Percentiles rank a stretch among this genome's conserved stretches.
Conservation (phyloP, 176 grass and related monocot species). For the Melocanna baccifera region DNA sequence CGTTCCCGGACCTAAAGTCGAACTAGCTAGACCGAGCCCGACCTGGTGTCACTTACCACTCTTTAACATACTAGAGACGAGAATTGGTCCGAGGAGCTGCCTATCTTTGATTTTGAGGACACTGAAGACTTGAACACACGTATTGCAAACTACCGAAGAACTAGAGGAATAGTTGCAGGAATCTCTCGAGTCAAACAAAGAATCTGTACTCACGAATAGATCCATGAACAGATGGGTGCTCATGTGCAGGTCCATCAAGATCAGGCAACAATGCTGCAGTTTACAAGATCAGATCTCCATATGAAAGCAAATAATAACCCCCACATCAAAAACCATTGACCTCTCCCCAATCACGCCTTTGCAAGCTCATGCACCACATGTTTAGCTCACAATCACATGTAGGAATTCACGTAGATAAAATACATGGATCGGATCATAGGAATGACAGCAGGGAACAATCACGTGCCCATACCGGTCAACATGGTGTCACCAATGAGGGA, state of each 20-base stretch:
- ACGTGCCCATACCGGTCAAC: not conserved
- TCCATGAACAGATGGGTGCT: not conserved
- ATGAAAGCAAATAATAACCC: not conserved
- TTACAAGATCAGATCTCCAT: not conserved
- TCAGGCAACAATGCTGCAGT: not conserved
- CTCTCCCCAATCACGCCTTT: not conserved
- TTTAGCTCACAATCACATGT: slow-evolving; percentile 13
- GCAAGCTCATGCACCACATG: not conserved
- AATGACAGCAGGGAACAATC: not conserved
- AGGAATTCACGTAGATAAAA: not conserved
- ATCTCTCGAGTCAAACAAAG: too few species aligned
- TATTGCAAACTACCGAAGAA: too few species aligned
- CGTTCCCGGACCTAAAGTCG: too few species aligned
- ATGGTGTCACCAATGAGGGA: not conserved
- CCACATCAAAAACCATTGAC: slow-evolving; percentile 12
- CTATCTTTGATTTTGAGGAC: too few species aligned
- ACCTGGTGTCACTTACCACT: too few species aligned
- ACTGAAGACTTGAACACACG: too few species aligned
- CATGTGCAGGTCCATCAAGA: slow-evolving; percentile 6
- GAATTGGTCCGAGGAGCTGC: too few species aligned
- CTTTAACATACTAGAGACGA: too few species aligned
- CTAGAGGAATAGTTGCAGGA: too few species aligned
- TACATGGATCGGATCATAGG: not conserved
- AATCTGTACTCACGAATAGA: not conserved
- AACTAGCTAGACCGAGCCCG: too few species aligned